These are phyloP conservation scores for Leucosporidium yakuticum DNA, from an alignment of 768 basidiomycete genomes.

Conservation along the genomic window DNA sequence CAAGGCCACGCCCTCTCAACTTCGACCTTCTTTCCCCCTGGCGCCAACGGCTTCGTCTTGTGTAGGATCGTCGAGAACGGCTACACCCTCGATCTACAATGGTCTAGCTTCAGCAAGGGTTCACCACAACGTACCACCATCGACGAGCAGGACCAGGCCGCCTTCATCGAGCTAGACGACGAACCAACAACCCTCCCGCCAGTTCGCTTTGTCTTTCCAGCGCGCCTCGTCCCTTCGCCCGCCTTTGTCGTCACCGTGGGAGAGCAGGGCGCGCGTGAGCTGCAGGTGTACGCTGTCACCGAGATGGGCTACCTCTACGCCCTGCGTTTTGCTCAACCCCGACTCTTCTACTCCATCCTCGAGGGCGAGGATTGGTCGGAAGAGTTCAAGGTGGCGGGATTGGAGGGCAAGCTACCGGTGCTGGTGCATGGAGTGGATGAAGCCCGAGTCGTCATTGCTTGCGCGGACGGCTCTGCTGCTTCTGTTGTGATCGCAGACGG, in stretches of 20 bases:
- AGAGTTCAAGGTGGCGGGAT: slow-evolving; percentile 49
- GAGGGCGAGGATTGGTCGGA: slow-evolving; percentile 58
- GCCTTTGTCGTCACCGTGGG: slow-evolving; percentile 4
- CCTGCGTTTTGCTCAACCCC: slow-evolving; percentile 58
- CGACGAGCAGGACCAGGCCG: background rate
- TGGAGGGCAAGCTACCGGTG: slow-evolving; percentile 27
- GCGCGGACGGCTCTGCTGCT: slow-evolving; percentile 9
- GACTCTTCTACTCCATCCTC: slow-evolving; percentile 35
- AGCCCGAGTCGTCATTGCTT: slow-evolving; percentile 16
- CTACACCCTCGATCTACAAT: slow-evolving; percentile 66
- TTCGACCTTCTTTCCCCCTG: slow-evolving; percentile 53
- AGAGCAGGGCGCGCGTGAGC: background rate
- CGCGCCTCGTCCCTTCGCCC: slow-evolving; percentile 16
- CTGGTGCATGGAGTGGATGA: slow-evolving; percentile 18
- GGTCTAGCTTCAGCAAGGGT: slow-evolving; percentile 47
- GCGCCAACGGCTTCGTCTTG: slow-evolving; percentile 56
- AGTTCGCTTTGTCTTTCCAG: slow-evolving; percentile 54
- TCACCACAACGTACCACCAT: background rate
- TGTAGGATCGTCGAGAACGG: slow-evolving; percentile 69
- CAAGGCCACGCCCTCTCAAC: slow-evolving; percentile 69
- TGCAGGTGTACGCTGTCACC: slow-evolving; percentile 69
- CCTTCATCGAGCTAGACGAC: background rate
- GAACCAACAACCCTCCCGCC: slow-evolving; percentile 54
- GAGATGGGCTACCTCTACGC: slow-evolving; percentile 65
- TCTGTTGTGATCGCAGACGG: slow-evolving; percentile 6